These are phyloP conservation scores for Botryosphaeria agaves DNA, from an alignment of 2,329 filamentous ascomycete species.

Conservation along the genomic window DNA sequence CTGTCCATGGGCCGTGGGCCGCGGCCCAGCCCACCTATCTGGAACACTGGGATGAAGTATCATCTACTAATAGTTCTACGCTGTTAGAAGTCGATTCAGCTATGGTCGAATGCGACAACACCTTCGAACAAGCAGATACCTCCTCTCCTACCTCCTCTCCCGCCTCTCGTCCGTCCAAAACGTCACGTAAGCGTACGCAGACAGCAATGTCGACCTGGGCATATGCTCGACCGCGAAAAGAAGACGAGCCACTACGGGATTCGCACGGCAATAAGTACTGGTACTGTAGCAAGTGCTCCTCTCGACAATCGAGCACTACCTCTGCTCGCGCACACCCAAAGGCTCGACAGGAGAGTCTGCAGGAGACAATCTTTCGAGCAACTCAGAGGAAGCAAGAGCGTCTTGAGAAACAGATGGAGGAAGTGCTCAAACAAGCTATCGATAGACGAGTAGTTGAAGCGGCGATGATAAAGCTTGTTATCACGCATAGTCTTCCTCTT, in stretches of 20 bases:
- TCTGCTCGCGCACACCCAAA: no score
- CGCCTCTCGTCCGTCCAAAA: background rate
- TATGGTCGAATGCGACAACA: background rate
- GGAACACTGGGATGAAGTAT: background rate
- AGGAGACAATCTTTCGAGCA: background rate
- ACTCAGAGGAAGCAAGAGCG: background rate
- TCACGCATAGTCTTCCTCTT: background rate
- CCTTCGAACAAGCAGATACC: background rate
- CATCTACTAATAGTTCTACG: background rate
- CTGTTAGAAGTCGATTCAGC: background rate
- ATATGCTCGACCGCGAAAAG: background rate
- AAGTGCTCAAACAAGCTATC: background rate
- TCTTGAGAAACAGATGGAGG: background rate
- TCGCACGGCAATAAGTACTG: background rate
- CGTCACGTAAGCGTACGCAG: background rate
- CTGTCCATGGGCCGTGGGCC: no score
- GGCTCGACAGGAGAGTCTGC: background rate
- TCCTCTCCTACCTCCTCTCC: background rate
- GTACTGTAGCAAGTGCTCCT: background rate
- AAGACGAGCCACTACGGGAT: background rate
- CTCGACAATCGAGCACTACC: background rate
- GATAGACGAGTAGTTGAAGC: background rate
- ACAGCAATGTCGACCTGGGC: background rate
- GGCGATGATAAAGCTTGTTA: background rate
- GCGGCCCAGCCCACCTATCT: background rate